phyloP scores from a whole-genome alignment of 768 basidiomycete species.

The Trametes meyenii region DNA sequence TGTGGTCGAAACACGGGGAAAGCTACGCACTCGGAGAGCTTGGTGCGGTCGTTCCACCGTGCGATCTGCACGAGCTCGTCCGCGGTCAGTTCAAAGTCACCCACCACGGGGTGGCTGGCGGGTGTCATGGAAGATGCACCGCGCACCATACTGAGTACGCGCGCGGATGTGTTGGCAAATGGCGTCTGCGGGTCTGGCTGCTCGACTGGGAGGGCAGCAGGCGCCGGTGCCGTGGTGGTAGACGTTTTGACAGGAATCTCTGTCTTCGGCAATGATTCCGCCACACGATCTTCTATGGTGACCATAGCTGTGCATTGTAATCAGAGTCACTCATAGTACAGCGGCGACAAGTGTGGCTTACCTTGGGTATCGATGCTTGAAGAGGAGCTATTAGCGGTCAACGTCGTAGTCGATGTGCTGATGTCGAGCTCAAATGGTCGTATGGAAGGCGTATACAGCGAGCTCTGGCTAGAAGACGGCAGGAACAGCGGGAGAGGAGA shows the following conservation, averaged over 20 bases:
- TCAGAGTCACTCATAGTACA: no score
- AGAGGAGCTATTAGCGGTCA: no score
- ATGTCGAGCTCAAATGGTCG: no score
- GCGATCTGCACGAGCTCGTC: constrained; percentile 10
- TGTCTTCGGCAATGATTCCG: no score
- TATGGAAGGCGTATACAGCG: no score
- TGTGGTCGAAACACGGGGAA: not conserved
- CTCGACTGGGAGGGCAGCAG: not conserved
- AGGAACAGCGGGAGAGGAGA: no score
- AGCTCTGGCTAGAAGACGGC: no score
- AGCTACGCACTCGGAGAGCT: constrained; percentile 5
- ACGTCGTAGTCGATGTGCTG: no score
- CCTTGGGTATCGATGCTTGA: no score
- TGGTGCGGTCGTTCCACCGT: constrained; percentile 13
- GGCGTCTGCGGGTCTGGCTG: not conserved
- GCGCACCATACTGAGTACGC: constrained; percentile 7
- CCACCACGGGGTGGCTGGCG: not conserved
- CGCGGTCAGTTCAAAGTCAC: constrained; percentile 20
- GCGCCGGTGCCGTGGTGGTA: not conserved
- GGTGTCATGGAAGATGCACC: constrained; percentile 7
- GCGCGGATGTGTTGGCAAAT: not conserved
- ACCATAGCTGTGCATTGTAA: no score
- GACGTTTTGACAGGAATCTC: not conserved
- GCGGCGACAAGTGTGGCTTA: no score
- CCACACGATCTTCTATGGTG: no score